A percentile compares a stretch with the other conserved stretches of the same genome.
Evolutionary conservation across 176 grass and related monocot genomes (phyloP).

Genomic region (Calamus simplicifolius): DNA sequence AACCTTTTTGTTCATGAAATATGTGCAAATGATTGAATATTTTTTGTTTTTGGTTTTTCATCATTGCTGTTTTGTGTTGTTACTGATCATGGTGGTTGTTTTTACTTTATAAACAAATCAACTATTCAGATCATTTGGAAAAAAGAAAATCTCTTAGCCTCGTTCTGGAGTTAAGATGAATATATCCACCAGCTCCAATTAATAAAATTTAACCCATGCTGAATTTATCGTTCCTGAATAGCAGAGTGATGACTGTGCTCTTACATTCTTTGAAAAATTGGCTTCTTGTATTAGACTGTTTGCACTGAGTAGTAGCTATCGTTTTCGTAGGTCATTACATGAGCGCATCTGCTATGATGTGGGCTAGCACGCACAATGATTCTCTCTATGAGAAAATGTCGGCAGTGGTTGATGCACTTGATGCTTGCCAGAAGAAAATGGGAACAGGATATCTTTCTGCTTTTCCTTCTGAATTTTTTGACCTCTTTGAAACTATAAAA

Average conservation of each 20-base stretch:
- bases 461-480: slow-evolving; percentile 87
- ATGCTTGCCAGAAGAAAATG: slow-evolving; percentile 54
- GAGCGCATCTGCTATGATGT: slow-evolving; percentile 72
- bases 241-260: not conserved
- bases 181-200: too few species aligned
- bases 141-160: too few species aligned
- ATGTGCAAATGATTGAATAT: too few species aligned
- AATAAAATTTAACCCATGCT: too few species aligned
- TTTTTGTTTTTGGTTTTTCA: too few species aligned
- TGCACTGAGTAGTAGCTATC: not conserved
- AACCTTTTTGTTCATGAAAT: too few species aligned
- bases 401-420: slow-evolving; percentile 49
- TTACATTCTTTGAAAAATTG: not conserved
- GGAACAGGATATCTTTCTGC: slow-evolving; percentile 91
- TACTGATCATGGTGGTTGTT: too few species aligned
- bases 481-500: slow-evolving; percentile 76
- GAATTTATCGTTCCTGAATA: not conserved
- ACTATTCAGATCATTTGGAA: too few species aligned
- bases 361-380: slow-evolving; percentile 79
- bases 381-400: slow-evolving; percentile 66
- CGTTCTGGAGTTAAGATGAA: too few species aligned
- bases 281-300: not conserved
- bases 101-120: too few species aligned
- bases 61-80: too few species aligned
- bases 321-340: slow-evolving; percentile 73